These are phyloP conservation scores for Dissoconium aciculare DNA, from an alignment of 2,329 filamentous ascomycete genomes.

Conservation along the genomic window DNA sequence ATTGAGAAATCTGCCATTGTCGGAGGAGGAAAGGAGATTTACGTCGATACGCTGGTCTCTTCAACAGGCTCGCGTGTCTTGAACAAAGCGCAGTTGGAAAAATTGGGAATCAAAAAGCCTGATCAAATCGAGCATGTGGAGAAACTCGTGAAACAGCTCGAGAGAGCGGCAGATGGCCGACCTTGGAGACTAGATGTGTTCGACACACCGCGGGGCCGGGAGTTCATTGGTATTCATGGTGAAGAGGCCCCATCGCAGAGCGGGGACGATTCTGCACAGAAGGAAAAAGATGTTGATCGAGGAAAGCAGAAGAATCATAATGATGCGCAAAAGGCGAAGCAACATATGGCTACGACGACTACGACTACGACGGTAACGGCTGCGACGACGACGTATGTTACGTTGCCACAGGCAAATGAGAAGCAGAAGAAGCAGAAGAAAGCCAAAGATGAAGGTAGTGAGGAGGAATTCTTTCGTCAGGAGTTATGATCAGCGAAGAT, in stretches of 20 bases:
- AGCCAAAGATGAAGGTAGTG: slow-evolving; percentile 9
- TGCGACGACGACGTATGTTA: slow-evolving; percentile 7
- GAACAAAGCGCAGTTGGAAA: slow-evolving; percentile 33
- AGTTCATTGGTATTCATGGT: slow-evolving; percentile 57
- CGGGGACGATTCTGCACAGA: slow-evolving; percentile 25
- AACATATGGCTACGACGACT: background rate
- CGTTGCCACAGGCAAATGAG: slow-evolving; percentile 4
- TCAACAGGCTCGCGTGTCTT: slow-evolving; percentile 39
- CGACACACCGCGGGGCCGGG: slow-evolving; percentile 48
- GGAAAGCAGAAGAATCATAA: too few relatives aligned
- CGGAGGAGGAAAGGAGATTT: slow-evolving; percentile 38
- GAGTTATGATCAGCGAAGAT: too few relatives aligned
- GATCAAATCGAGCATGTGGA: slow-evolving; percentile 59
- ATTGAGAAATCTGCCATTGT: slow-evolving; percentile 40
- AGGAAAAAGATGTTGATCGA: slow-evolving; percentile 8
- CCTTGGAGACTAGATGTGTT: slow-evolving; percentile 72
- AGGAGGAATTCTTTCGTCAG: slow-evolving; percentile 17
- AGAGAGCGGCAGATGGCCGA: slow-evolving; percentile 52
- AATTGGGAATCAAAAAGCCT: slow-evolving; percentile 45
- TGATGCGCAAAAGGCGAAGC: slow-evolving; percentile 1
- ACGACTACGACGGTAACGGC: slow-evolving; percentile 15
- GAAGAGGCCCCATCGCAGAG: slow-evolving; percentile 41
- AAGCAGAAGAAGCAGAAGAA: slow-evolving; percentile 4
- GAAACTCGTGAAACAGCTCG: slow-evolving; percentile 51
- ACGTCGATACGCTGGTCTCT: slow-evolving; percentile 37